Conservation (phyloP, 495 filamentous ascomycete genomes). For the Aspergillus indologenus region DNA sequence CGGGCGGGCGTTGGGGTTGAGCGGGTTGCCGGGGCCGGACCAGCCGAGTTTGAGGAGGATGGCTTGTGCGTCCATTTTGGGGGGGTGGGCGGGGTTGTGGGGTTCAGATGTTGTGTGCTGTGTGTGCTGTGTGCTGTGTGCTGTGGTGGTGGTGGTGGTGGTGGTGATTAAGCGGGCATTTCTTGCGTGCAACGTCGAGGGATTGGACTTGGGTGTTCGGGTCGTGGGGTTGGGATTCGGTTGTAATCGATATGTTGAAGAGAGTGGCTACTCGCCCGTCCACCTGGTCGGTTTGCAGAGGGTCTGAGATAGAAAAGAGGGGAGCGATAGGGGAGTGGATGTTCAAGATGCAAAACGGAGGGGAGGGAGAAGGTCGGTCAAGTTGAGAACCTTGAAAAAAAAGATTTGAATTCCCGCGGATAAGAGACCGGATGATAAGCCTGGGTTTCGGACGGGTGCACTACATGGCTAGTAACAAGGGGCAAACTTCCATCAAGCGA, state of each 20-base stretch:
- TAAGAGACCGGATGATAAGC: no score
- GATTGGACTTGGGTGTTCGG: not conserved
- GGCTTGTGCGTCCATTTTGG: conserved; percentile 61
- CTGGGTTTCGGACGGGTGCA: no score
- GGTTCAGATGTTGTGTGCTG: not conserved
- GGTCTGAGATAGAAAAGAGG: no score
- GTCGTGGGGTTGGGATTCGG: not conserved
- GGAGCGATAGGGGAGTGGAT: no score
- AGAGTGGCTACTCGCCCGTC: no score
- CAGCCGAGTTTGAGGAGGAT: conserved; percentile 75
- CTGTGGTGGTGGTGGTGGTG: not conserved
- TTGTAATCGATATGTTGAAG: no score
- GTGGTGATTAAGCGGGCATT: not conserved
- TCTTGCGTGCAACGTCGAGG: not conserved
- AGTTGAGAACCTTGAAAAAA: no score
- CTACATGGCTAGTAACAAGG: not conserved
- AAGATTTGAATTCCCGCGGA: no score
- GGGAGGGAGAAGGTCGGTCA: no score
- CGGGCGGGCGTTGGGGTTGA: conserved; percentile 62
- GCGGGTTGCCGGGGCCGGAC: conserved; percentile 70
- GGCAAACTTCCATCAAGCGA: not conserved
- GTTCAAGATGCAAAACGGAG: no score
- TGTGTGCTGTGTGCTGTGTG: conserved; percentile 4
- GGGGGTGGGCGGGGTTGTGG: not conserved
- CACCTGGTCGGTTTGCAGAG: no score